Evolutionary conservation across 192 early-diverging fungal species (phyloP).

Genomic region (Spinellus fusiger): DNA sequence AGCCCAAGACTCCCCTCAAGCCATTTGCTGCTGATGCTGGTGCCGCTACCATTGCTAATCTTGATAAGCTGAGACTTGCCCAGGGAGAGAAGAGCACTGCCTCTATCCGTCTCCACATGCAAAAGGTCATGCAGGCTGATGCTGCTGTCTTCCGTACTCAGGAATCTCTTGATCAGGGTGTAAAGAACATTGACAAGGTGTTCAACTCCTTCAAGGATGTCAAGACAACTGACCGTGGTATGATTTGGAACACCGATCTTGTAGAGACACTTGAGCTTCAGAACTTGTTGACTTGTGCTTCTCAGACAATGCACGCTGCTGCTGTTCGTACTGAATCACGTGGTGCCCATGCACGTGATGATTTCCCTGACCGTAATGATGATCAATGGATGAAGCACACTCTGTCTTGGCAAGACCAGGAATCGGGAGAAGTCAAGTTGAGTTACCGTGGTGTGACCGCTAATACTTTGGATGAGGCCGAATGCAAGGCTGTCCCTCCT

Average conservation of each 20-base stretch:
- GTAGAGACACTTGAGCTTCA: slow-evolving; percentile 96
- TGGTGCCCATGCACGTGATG: slow-evolving; percentile 97
- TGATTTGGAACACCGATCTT: slow-evolving; percentile 99
- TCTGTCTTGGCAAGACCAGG: slow-evolving; percentile 85
- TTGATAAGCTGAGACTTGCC: slow-evolving; percentile 89
- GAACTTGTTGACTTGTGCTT: slow-evolving; percentile 92
- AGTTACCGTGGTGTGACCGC: slow-evolving; percentile 77
- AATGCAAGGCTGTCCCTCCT: slow-evolving; percentile 88
- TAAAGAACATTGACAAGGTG: slow-evolving; percentile 72
- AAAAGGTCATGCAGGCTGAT: slow-evolving; percentile 96
- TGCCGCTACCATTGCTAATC: slow-evolving; percentile 84
- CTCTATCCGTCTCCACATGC: slow-evolving; percentile 89
- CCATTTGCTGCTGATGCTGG: slow-evolving; percentile 82
- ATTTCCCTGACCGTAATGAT: slow-evolving; percentile 85
- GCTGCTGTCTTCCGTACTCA: slow-evolving; percentile 98
- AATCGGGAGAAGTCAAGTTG: slow-evolving; percentile 69
- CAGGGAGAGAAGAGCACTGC: slow-evolving; percentile 76
- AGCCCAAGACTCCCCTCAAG: slow-evolving; percentile 81
- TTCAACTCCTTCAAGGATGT: slow-evolving; percentile 76
- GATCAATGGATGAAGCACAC: slow-evolving; percentile 98
- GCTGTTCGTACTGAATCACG: slow-evolving; percentile 94
- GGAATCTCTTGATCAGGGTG: slow-evolving; percentile 74
- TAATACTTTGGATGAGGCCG: slow-evolving; percentile 85
- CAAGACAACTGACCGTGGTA: slow-evolving; percentile 80
- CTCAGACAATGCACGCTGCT: slow-evolving; percentile 89